Evolutionary conservation across 441 rosid genomes (phyloP), one percentile per base, ranked within the genome.

Genomic region (Sinapis alba): DNA sequence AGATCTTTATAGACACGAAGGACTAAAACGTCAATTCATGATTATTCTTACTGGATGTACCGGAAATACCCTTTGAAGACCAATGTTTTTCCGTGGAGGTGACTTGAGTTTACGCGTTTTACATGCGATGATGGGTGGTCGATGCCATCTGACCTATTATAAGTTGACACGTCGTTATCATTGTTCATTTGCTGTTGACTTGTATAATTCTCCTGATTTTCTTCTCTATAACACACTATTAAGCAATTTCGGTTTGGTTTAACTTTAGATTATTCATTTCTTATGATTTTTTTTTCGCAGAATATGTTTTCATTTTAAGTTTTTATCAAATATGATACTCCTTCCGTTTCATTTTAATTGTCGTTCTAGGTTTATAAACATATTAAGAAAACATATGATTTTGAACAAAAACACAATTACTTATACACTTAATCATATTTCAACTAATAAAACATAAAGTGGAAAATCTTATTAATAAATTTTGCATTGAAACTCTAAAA

Each of bases 81-180:
- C 54, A 50, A 50, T 50, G 54, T 7, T 50, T 45, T 50, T 50
- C 10, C 54, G 53, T 6, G 53, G 53, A 15, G 16, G 9, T 15
- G 53, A 15, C 53, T 45, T 16, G 23, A 50, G 54, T 21, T 41
- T 47, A 15, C 54, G 54, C 54, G 54, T 21, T 50, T 50, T 50
- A 50, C 54, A 8, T 50, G 54, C 21, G 54, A 4, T 67, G 38
- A 65, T 58, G 66, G 15, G 51, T 58, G 66, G 47, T 36, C 7
- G 79, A 69, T 75, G 6, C 12, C 69, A 75, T 68, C 74, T 38
- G 2, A 27, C 74, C 59, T 51, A 62, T 62, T 20, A 9, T 0
- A 10, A 6, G 2, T 0, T 16, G 26, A 67, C 74, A 75, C 45
- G 45, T 68, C 61, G 3, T 21, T 8, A 2, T 23, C 20, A 5